A percentile compares a stretch with the other conserved stretches of the same genome.
These are phyloP conservation scores for Pythium chondricola DNA, from an alignment of 352 stramenopile genomes.

Conservation along the genomic window DNA sequence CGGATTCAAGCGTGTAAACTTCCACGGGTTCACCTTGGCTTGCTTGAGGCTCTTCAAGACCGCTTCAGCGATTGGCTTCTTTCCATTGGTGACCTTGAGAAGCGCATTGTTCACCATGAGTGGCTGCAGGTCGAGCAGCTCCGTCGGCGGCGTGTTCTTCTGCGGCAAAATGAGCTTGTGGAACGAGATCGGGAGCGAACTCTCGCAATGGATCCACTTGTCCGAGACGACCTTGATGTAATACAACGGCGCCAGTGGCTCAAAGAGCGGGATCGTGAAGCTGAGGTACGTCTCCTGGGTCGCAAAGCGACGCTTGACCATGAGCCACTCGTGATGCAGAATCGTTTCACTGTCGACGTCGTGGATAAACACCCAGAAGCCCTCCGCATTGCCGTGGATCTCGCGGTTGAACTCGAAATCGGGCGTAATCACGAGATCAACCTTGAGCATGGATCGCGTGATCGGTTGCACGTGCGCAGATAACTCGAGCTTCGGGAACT, in stretches of 20 bases:
- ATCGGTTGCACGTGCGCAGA: constrained; percentile 97
- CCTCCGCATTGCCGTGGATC: constrained; percentile 93
- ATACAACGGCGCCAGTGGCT: constrained; percentile 97
- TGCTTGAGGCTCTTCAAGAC: constrained; percentile 44
- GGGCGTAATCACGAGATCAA: constrained; percentile 93
- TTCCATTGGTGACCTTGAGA: constrained; percentile 56
- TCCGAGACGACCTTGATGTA: constrained; percentile 98
- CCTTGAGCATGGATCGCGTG: constrained; percentile 94
- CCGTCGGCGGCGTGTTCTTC: constrained; percentile 96
- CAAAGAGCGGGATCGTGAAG: constrained; percentile 97
- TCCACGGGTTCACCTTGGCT: constrained; percentile 42
- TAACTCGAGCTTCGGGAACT: constrained; percentile 97
- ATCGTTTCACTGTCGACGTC: constrained; percentile 98
- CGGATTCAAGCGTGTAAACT: constrained; percentile 95
- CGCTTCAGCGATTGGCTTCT: constrained; percentile 50
- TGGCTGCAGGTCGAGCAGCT: constrained; percentile 97
- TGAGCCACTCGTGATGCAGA: constrained; percentile 96
- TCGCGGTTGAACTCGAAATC: constrained; percentile 98
- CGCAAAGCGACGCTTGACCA: constrained; percentile 88
- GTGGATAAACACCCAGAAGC: constrained; percentile 98
- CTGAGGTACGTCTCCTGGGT: constrained; percentile 78
- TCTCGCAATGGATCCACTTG: constrained; percentile 97
- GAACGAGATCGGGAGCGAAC: constrained; percentile 96
- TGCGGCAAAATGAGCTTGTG: constrained; percentile 98
- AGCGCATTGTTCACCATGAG: constrained; percentile 88